Evolutionary conservation across 148 eudicot species (phyloP).

Genomic region (Silene latifolia): DNA sequence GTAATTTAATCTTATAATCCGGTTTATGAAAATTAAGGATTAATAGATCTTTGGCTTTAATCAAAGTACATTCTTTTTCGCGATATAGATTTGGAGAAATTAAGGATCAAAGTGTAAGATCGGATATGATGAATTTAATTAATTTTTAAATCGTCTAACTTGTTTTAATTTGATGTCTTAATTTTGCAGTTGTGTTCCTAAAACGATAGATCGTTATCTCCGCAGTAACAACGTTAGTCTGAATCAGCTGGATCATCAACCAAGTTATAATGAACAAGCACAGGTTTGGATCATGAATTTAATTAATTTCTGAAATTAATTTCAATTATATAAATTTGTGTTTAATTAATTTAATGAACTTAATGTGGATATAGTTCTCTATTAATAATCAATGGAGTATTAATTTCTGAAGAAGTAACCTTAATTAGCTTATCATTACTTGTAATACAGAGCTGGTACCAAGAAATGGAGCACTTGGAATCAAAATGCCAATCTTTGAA

Average conservation of each 20-base stretch:
- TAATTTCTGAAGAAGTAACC: background rate
- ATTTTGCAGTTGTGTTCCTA: slow-evolving; percentile 9
- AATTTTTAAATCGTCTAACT: background rate
- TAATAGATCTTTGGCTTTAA: no score
- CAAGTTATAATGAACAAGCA: background rate
- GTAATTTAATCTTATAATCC: no score
- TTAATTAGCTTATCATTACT: background rate
- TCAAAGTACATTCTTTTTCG: no score
- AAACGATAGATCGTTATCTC: slow-evolving; percentile 5
- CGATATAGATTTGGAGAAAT: no score
- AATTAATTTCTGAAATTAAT: no score
- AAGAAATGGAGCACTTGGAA: slow-evolving; percentile 72
- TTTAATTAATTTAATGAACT: no score
- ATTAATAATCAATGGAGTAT: no score
- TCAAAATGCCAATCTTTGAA: slow-evolving; percentile 69
- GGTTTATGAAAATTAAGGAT: no score
- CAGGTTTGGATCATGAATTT: background rate
- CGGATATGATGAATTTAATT: no score
- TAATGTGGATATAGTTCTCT: no score
- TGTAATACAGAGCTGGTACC: slow-evolving; percentile 65
- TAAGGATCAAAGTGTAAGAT: no score
- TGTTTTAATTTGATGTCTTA: background rate
- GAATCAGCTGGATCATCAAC: background rate
- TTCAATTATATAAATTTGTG: no score
- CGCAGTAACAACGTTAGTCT: background rate